Evolutionary conservation across 1,284 basidiomycete genomes (phyloP).

Genomic region (Pseudozyma thailandica): DNA sequence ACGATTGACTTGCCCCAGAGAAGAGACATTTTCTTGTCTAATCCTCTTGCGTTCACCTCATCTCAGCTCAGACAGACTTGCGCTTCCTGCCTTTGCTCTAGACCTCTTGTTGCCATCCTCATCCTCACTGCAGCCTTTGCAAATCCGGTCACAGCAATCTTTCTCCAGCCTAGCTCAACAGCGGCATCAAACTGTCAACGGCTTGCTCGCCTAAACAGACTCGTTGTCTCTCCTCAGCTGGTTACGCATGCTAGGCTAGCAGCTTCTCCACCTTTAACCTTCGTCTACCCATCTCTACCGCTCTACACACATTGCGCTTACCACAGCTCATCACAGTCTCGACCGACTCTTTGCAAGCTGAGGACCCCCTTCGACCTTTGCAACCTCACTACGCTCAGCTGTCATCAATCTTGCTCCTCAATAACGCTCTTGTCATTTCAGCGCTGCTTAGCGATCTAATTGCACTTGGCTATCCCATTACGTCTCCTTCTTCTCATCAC

Average conservation of each 20-base stretch:
- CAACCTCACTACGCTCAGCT: neutral
- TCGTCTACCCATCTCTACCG: neutral
- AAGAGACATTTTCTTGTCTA: slow-evolving; percentile 17
- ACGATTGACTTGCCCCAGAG: slow-evolving; percentile 1
- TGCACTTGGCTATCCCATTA: neutral
- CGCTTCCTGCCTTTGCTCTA: neutral
- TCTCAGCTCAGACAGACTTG: slow-evolving; percentile 3
- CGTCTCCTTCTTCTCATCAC: neutral
- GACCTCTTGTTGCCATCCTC: neutral
- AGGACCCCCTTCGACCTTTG: neutral
- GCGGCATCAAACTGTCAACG: neutral
- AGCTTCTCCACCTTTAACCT: neutral
- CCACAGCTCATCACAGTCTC: slow-evolving; percentile 4
- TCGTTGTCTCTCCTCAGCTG: slow-evolving; percentile 2
- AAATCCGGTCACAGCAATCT: too few species aligned
- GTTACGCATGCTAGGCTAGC: slow-evolving; percentile 5
- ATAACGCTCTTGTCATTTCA: neutral
- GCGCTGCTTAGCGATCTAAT: too few species aligned
- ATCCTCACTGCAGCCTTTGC: neutral
- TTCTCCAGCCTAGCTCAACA: too few species aligned
- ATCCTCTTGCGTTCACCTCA: neutral
- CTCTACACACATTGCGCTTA: neutral
- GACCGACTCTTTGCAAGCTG: slow-evolving; percentile 1
- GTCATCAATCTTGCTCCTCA: neutral
- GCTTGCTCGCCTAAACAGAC: slow-evolving; percentile 2